Base-by-base conservation (phyloP, 352 stramenopile species). In the Pythium rishiriense region DNA sequence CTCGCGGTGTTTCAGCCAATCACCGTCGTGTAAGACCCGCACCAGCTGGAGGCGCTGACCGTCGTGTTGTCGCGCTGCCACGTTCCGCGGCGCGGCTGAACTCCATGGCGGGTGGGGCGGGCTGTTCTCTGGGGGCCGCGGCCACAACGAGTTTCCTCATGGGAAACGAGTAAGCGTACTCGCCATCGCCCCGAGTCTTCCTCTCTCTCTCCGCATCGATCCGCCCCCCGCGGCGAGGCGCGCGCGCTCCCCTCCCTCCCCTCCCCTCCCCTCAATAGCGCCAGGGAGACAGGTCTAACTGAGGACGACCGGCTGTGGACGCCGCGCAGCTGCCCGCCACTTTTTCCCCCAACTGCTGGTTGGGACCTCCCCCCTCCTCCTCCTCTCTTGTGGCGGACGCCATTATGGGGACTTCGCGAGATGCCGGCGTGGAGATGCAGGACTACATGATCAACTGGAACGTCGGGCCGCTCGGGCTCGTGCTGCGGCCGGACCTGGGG, bases 401-500 rank as follows among this genome's bases (percentile, higher is more conserved):
- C 37, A 46, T 10, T 19, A 69, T 69, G 62, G 48, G 53, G 46
- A 62, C 53, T 52, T 59, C 54, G 10, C 62, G 54, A 14, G 62
- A 63, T 4, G 35, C 35, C 33, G 54, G 51, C 51, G 42, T 59
- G 10, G 53, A 62, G 43, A 74, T 72, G 83, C 75, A 87, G 63
- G 84, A 93, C 62, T 93, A 90, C 73, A 81, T 91, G 49, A 91
- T 93, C 71, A 91, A 93, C 65, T 93, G 84, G 84, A 89, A 93
- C 65, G 78, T 80, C 14, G 84, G 84, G 0, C 84, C 84, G 26
- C 74, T 93, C n/a, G 84, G 84, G 41, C 72, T 93, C 31, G 79
- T 91, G 49, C 68, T 93, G 59, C 82, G 81, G 15, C 79, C 84
- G 8, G 84, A 91, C 35, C 67, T 90, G 39, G 84, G 84, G 48